Evolutionary conservation across 352 stramenopile species (phyloP), one percentile per base, ranked within the genome.

Genomic region (Saprolegnia parasitica): DNA sequence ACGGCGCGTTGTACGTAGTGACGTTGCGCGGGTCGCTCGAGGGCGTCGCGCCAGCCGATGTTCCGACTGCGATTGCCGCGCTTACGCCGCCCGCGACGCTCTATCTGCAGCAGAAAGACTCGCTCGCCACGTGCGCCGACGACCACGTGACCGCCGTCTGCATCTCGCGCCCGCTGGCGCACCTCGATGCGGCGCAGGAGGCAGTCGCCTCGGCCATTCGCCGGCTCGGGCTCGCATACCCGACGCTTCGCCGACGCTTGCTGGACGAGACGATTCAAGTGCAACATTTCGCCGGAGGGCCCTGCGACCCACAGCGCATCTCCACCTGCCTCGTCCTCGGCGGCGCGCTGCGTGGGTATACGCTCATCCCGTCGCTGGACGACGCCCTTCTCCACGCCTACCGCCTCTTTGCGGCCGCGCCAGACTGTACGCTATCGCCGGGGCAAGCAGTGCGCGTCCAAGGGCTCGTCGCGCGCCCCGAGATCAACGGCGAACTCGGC

Each of bases 91-190:
- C 72, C 4, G 66, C 60, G 11, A 70, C 61, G 6, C 5, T 77
- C 6, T 39, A 72, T 4, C 47, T 70, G 20, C 21, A 18, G 20
- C 63, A 49, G 9, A 68, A 20, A 8, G 10, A 26, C 26, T 13
- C 46, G 21, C 37, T 52, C 15, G 6, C 32, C 1, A 52, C 63
- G 16, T 73, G 56, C 40, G 70, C 67, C 11, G 73, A 79, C 63
- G 74, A 79, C 57, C 71, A 75, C 45, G 66, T 79, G 15, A 40
- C 58, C 0, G 74, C 74, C 21, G 70, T 79, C n/a, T 77, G 76
- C 67, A 54, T 79, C n/a, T 63, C 68, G 4, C 54, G 72, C 20
- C 74, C 73, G 13, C 35, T 77, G 8, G 23, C 62, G n/a, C 10
- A 10, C 21, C 18, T 49, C 11, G 20, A 56, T 5, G 20, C 20